Evolutionary conservation across 352 stramenopile species (phyloP).

Genomic region (Pythium myriotylum): DNA sequence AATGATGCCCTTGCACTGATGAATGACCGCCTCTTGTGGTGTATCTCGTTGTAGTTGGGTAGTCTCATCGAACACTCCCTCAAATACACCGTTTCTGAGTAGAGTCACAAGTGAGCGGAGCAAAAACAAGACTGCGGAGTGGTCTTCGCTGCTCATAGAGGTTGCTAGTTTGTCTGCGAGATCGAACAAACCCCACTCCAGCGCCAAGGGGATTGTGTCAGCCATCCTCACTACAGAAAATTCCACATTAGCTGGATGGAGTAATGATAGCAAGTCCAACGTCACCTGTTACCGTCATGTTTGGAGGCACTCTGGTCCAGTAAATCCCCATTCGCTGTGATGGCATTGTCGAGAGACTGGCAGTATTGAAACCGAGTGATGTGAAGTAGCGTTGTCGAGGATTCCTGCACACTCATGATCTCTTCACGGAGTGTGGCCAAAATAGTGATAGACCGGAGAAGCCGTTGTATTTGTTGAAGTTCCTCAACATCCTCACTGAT

Average conservation of each 20-base stretch:
- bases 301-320: slow-evolving; percentile 35
- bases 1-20: slow-evolving; percentile 49
- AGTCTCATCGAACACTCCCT: slow-evolving; percentile 34
- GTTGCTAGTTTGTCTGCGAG: slow-evolving; percentile 63
- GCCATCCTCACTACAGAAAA: slow-evolving; percentile 47
- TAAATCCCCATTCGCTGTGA: slow-evolving; percentile 74
- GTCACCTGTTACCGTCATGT: slow-evolving; percentile 50
- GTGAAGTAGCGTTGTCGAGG: slow-evolving; percentile 25
- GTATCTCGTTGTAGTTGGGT: slow-evolving; percentile 25
- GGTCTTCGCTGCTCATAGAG: slow-evolving; percentile 86
- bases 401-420: slow-evolving; percentile 35
- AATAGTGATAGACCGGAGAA: slow-evolving; percentile 70
- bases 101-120: slow-evolving; percentile 59
- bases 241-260: neutral
- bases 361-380: slow-evolving; percentile 81
- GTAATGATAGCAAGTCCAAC: neutral
- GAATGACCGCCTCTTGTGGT: slow-evolving; percentile 37
- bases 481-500: slow-evolving; percentile 60
- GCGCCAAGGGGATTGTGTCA: slow-evolving; percentile 59
- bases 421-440: slow-evolving; percentile 64
- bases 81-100: slow-evolving; percentile 61
- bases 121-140: slow-evolving; percentile 57
- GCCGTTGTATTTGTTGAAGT: slow-evolving; percentile 69
- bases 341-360: slow-evolving; percentile 70
- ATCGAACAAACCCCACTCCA: slow-evolving; percentile 78